phyloP scores from a whole-genome alignment of 1,284 basidiomycete species.

The Dichomitus squalens region DNA sequence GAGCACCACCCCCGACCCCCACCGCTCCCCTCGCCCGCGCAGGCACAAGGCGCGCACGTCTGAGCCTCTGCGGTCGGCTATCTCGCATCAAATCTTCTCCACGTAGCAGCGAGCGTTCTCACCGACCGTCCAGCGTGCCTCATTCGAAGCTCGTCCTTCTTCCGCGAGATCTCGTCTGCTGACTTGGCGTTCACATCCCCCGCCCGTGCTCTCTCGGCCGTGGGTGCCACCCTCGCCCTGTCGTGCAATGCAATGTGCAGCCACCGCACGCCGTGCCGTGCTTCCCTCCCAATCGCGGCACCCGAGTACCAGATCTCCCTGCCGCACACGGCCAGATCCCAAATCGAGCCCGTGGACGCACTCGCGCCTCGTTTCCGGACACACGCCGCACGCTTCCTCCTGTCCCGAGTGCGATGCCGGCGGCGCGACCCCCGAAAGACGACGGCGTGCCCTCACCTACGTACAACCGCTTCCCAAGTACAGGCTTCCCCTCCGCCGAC shows the following conservation, averaged over 20 bases:
- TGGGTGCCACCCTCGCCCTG: conserved; percentile 7
- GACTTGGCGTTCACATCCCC: conserved; percentile 20
- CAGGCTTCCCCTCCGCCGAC: neutral
- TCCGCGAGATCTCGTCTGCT: conserved; percentile 26
- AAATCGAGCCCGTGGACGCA: neutral
- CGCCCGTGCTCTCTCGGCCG: conserved; percentile 13
- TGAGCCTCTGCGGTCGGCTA: conserved; percentile 10
- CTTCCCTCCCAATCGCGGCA: conserved; percentile 5
- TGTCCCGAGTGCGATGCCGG: too few species aligned
- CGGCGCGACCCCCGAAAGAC: neutral
- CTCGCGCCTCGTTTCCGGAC: too few species aligned
- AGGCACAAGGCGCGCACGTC: too few species aligned
- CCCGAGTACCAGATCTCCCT: neutral
- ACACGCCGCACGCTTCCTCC: too few species aligned
- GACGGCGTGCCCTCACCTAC: too few species aligned
- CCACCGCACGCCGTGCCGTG: too few species aligned
- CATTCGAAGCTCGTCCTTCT: conserved; percentile 14
- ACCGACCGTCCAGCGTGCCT: conserved; percentile 27
- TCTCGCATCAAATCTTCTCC: conserved; percentile 27
- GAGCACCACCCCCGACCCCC: too few species aligned
- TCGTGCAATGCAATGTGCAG: neutral
- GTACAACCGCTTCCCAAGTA: neutral
- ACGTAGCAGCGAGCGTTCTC: conserved; percentile 13
- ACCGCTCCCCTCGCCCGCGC: too few species aligned
- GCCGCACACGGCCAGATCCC: neutral